phyloP scores from a whole-genome alignment of 2,329 filamentous ascomycete genomes.

The Alternaria gansuensis region DNA sequence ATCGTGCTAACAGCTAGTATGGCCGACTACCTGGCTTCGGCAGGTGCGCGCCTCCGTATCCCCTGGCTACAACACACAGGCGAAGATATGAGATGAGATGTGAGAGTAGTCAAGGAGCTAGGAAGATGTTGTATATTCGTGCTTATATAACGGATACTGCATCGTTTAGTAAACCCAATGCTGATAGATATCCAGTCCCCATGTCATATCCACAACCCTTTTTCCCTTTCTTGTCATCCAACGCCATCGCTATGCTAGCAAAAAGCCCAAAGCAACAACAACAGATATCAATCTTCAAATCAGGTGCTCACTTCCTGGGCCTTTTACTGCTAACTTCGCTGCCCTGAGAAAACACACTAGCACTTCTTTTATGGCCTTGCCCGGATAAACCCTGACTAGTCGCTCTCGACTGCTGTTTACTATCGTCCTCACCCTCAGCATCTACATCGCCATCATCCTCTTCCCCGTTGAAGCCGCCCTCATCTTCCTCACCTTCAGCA shows the following conservation, averaged over 20 bases:
- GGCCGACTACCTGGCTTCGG: conserved; percentile 60
- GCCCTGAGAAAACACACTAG: conserved; percentile 75
- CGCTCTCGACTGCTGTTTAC: conserved; percentile 41
- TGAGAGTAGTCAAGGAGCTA: not conserved
- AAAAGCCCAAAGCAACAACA: not conserved
- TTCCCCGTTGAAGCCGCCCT: conserved; percentile 43
- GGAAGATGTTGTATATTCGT: conserved; percentile 8
- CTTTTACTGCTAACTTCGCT: conserved; percentile 49
- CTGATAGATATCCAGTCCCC: not conserved
- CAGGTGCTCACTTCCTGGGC: conserved; percentile 38
- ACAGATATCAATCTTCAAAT: not conserved
- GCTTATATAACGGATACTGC: not conserved
- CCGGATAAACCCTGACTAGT: conserved; percentile 33
- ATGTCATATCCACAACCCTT: conserved; percentile 1
- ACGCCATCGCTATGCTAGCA: conserved; percentile 33
- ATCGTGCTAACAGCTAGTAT: conserved; percentile 61
- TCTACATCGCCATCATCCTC: conserved; percentile 36
- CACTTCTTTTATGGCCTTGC: conserved; percentile 74
- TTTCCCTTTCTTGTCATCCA: not conserved
- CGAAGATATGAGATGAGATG: conserved; percentile 31
- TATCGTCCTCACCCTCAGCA: conserved; percentile 48
- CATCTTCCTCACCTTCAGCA: conserved; percentile 30
- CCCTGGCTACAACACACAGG: conserved; percentile 58
- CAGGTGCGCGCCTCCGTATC: conserved; percentile 59
- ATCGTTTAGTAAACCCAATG: not conserved